A percentile compares a stretch with the other conserved stretches of the same genome.
These are phyloP conservation scores for Colletotrichum eleusines DNA, from an alignment of 2,329 filamentous ascomycete species.

Conservation along the genomic window DNA sequence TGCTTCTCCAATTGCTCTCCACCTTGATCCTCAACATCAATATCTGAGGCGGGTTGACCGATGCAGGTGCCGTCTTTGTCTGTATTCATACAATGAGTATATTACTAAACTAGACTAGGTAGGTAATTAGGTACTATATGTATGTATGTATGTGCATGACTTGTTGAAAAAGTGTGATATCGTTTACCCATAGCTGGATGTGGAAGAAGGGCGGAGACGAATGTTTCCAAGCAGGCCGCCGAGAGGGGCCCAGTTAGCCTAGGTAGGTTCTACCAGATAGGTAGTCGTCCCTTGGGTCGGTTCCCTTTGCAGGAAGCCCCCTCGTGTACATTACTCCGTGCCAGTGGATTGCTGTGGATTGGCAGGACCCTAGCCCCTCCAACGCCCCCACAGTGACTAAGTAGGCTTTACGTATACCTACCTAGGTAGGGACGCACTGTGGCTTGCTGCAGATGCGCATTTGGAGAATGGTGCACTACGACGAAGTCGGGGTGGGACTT, in stretches of 20 bases:
- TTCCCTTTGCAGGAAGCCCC: slow-evolving; percentile 16
- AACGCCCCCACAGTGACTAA: slow-evolving; percentile 1
- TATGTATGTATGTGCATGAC: neutral
- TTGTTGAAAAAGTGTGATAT: neutral
- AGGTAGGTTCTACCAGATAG: too few relatives aligned
- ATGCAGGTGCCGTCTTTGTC: neutral
- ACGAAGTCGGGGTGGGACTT: slow-evolving; percentile 24
- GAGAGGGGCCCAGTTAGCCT: too few relatives aligned
- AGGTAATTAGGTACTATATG: neutral
- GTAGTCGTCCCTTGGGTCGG: too few relatives aligned
- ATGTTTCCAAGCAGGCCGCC: too few relatives aligned
- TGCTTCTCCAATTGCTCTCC: slow-evolving; percentile 12
- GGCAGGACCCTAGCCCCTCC: slow-evolving; percentile 23
- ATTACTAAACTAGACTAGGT: too few relatives aligned
- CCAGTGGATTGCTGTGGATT: slow-evolving; percentile 23
- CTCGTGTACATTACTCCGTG: neutral
- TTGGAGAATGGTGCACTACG: slow-evolving; percentile 11
- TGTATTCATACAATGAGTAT: too few relatives aligned
- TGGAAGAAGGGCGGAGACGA: neutral
- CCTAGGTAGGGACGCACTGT: slow-evolving; percentile 11
- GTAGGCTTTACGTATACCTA: too few relatives aligned
- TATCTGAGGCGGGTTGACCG: neutral
- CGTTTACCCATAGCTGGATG: neutral
- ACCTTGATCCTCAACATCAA: slow-evolving; percentile 7
- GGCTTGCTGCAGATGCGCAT: slow-evolving; percentile 13